phyloP scores from a whole-genome alignment of 2,329 filamentous ascomycete genomes.

The Cladosporium phlei region DNA sequence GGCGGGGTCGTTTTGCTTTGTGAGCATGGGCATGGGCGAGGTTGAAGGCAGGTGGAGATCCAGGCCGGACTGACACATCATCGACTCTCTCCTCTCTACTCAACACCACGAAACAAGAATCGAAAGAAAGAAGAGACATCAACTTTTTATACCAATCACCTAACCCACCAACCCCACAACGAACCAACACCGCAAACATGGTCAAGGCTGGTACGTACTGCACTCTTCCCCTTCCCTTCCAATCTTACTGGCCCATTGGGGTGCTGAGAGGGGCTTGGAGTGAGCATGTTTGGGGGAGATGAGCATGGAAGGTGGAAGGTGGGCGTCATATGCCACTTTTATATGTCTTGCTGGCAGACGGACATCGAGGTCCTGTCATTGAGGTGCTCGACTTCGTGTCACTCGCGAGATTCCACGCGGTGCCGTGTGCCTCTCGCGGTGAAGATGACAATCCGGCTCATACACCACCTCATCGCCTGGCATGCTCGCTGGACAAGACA shows the following conservation, averaged over 20 bases:
- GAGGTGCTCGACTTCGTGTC: slow-evolving; percentile 7
- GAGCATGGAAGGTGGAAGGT: neutral
- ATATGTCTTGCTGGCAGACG: neutral
- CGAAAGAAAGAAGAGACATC: slow-evolving; percentile 8
- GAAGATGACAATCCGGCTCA: neutral
- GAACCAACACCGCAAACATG: slow-evolving; percentile 68
- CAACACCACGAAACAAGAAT: slow-evolving; percentile 11
- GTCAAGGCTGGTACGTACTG: slow-evolving; percentile 88
- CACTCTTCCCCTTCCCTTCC: slow-evolving; percentile 7
- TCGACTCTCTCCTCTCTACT: neutral
- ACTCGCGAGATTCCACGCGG: neutral
- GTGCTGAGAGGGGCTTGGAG: slow-evolving; percentile 34
- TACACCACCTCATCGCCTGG: neutral
- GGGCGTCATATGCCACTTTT: neutral
- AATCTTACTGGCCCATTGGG: slow-evolving; percentile 13
- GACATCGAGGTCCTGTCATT: slow-evolving; percentile 12
- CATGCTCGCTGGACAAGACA: neutral
- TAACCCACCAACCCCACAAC: no score
- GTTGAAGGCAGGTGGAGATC: no score
- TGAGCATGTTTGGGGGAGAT: slow-evolving; percentile 31
- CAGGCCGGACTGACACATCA: neutral
- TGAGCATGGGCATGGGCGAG: no score
- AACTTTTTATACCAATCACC: slow-evolving; percentile 26
- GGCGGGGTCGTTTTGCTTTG: slow-evolving; percentile 11
- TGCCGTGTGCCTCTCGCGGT: neutral